These are phyloP conservation scores for Abortiporus biennis DNA, from an alignment of 1,284 basidiomycete genomes.

Conservation along the genomic window DNA sequence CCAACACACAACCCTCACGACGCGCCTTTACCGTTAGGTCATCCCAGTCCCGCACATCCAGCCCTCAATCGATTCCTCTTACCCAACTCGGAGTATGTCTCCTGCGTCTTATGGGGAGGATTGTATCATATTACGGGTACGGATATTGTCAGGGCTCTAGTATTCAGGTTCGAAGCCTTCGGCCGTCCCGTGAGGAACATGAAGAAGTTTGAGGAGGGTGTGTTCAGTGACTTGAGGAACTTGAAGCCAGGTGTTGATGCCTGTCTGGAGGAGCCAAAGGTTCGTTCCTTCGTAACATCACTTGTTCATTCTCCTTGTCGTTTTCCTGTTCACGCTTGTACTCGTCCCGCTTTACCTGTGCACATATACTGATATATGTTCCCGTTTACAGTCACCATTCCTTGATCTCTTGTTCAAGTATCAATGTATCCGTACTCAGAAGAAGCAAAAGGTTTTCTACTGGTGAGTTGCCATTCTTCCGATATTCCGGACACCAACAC, in stretches of 20 bases:
- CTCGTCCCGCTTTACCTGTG: background rate
- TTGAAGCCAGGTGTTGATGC: conserved; percentile 89
- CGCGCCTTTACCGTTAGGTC: conserved; percentile 22
- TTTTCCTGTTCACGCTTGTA: conserved; percentile 54
- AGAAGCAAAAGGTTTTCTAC: conserved; percentile 94
- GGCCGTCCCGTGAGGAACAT: conserved; percentile 75
- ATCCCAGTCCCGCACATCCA: conserved; percentile 47
- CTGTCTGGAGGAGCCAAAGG: conserved; percentile 89
- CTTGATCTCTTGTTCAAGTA: conserved; percentile 91
- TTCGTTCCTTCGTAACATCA: conserved; percentile 21
- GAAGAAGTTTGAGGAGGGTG: conserved; percentile 92
- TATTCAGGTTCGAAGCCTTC: conserved; percentile 68
- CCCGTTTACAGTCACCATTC: conserved; percentile 68
- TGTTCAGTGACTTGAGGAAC: conserved; percentile 87
- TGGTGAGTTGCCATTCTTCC: conserved; percentile 50
- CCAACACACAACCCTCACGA: conserved; percentile 16
- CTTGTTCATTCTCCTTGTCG: background rate
- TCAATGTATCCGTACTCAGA: conserved; percentile 92
- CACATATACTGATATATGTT: background rate
- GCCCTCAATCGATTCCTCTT: conserved; percentile 79
- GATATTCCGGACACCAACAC: background rate
- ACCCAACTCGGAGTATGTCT: conserved; percentile 81
- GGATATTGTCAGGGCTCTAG: conserved; percentile 80
- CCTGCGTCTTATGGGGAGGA: conserved; percentile 86
- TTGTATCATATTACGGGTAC: conserved; percentile 88